Conservation (phyloP, 169 alveolate species). For the Eimeria necatrix region DNA sequence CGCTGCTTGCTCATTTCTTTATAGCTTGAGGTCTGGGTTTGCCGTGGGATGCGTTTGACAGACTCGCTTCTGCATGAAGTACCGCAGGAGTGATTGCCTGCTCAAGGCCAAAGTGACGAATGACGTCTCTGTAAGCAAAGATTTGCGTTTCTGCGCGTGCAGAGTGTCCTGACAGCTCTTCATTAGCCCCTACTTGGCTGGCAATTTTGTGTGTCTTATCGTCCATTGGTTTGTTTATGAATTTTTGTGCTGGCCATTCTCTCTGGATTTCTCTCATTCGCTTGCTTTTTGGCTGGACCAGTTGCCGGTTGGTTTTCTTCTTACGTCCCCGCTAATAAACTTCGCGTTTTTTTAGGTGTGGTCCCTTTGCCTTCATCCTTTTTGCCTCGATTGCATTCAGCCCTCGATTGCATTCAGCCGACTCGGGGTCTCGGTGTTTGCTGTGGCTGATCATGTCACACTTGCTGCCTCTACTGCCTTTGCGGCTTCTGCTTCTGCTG, state of each 20-base stretch:
- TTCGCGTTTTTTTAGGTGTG: no score
- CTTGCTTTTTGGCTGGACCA: neutral
- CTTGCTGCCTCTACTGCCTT: no score
- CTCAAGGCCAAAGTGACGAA: neutral
- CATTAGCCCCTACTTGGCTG: no score
- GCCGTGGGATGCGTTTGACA: neutral
- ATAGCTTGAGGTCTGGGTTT: slow-evolving; percentile 12
- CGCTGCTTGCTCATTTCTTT: neutral
- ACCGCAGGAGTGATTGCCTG: slow-evolving; percentile 17
- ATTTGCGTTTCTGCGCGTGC: neutral
- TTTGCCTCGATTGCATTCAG: neutral
- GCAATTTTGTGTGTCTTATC: neutral
- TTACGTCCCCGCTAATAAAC: neutral
- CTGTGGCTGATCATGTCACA: neutral
- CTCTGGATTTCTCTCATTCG: neutral
- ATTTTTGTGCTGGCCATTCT: neutral
- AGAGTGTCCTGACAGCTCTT: neutral
- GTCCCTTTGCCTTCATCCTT: neutral
- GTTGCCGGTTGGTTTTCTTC: neutral
- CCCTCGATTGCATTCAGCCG: neutral
- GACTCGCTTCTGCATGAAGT: slow-evolving; percentile 13
- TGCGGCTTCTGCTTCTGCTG: neutral
- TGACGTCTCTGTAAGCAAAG: neutral
- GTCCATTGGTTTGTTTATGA: neutral
- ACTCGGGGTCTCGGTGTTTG: neutral